Percentiles rank a stretch among this genome's conserved stretches.
Evolutionary conservation across 1,284 basidiomycete genomes (phyloP).

Genomic region (Apiotrichum gracile): DNA sequence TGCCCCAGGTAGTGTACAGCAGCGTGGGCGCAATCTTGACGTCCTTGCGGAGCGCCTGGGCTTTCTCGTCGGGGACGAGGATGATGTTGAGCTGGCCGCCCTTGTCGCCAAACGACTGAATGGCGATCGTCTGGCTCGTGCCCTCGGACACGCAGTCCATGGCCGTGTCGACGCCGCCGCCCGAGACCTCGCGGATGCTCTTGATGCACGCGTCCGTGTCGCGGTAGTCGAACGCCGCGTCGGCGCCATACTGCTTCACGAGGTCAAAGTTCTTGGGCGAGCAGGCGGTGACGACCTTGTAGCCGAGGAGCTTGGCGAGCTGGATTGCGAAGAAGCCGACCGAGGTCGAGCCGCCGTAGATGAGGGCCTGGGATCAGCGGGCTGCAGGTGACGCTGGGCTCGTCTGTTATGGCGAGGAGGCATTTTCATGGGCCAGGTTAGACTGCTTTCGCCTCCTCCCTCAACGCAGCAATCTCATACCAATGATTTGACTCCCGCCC

Average conservation of each 20-base stretch:
- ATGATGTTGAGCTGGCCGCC: constrained; percentile 27
- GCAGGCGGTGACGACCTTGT: constrained; percentile 48
- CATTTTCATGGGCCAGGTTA: no score
- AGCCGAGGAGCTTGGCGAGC: constrained; percentile 49
- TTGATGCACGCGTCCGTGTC: constrained; percentile 20
- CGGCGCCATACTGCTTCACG: constrained; percentile 49
- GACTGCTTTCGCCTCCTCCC: no score
- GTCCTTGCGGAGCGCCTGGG: constrained; percentile 19
- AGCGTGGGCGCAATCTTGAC: constrained; percentile 29
- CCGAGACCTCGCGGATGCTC: constrained; percentile 30
- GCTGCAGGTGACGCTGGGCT: no score
- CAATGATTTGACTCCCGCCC: neutral
- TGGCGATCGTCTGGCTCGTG: constrained; percentile 23
- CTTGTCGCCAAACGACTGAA: constrained; percentile 26
- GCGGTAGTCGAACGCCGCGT: constrained; percentile 36
- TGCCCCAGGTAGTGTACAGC: constrained; percentile 34
- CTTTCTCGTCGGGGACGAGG: constrained; percentile 18
- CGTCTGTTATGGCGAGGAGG: no score
- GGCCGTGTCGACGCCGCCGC: constrained; percentile 26
- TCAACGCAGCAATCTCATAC: no score
- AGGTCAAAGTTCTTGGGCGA: constrained; percentile 48
- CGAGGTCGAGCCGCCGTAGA: constrained; percentile 50
- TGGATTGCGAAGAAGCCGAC: constrained; percentile 51
- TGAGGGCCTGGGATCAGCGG: constrained; percentile 30
- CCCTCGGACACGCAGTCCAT: constrained; percentile 38